Conservation (phyloP, 176 grass and related monocot species). For the Paspalum vaginatum region DNA sequence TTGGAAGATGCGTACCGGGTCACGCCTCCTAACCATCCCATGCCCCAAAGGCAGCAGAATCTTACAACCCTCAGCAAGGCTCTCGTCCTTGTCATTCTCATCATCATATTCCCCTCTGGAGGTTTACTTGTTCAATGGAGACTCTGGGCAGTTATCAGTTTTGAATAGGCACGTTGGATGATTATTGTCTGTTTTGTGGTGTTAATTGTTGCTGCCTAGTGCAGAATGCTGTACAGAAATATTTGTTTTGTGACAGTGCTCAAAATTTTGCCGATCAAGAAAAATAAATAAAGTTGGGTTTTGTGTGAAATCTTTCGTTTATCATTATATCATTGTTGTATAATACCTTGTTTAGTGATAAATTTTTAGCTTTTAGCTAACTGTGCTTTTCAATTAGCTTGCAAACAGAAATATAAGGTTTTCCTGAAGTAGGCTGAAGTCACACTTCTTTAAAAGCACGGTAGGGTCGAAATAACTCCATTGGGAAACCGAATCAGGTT, state of each 20-base stretch:
- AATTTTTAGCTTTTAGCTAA: neutral
- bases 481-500: too few species aligned
- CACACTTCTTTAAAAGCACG: neutral
- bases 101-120: slow-evolving; percentile 72
- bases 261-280: neutral
- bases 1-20: slow-evolving; percentile 96
- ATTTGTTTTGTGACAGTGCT: slow-evolving; percentile 3
- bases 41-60: slow-evolving; percentile 93
- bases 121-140: slow-evolving; percentile 88
- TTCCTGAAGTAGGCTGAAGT: neutral
- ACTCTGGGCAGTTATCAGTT: slow-evolving; percentile 86
- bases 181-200: slow-evolving; percentile 16
- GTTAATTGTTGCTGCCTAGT: neutral
- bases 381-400: neutral
- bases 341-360: neutral
- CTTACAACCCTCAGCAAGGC: slow-evolving; percentile 76
- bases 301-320: neutral
- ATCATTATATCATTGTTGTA: neutral
- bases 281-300: slow-evolving; percentile 2
- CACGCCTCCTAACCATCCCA: slow-evolving; percentile 71
- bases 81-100: slow-evolving; percentile 15
- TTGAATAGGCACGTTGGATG: slow-evolving; percentile 75
- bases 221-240: slow-evolving; percentile 31
- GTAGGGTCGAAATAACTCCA: too few species aligned
- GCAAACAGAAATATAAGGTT: neutral